Evolutionary conservation across 495 filamentous ascomycete species (phyloP), one percentile per base, ranked within the genome.

Genomic region (Patellaria atrata): DNA sequence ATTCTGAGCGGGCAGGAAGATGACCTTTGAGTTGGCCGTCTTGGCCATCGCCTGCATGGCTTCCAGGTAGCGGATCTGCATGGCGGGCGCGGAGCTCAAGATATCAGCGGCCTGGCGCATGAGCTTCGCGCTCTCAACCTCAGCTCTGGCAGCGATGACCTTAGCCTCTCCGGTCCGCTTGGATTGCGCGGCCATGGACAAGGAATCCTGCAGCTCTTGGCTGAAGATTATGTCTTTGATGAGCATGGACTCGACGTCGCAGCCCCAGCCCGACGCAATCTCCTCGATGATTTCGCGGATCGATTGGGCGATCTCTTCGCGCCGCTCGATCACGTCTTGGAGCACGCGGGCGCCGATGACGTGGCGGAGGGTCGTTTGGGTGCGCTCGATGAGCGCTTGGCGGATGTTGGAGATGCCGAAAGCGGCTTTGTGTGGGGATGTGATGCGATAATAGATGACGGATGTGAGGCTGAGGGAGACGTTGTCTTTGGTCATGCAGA

Each of bases 11-110:
- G 85, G 85, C 47, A 97, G 55, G 70, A 96, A 97, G 54, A 97
- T 94, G 48, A 97, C 89, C 67, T 97, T 96, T 65, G 67, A 70
- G 60, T 94, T 92, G 13, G 89, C 85, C 0, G 70, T 71, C 74
- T 96, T 96, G 39, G 89, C 91, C 89, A 96, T 96, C 6, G 82
- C 72, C 54, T 99, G 89, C 84, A 96, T 94, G n/a, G 89, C 89
- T 65, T 99, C 89, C 41, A 99, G 74, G 47, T 96, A 50, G 12
- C 48, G 65, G 61, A 99, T 99, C 61, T 99, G 89, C 89, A 99
- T 99, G 31, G 89, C 89, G 0, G 89, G 91, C 0, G 89, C 91
- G 20, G 74, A 82, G 34, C 71, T 79, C 39, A 97, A 56, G 49
- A 99, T 99, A 57, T 99, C 89, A 51, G 89, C 89, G 25, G 89